Conservation (phyloP, 2,329 filamentous ascomycete genomes). For the Claviceps sorghi region DNA sequence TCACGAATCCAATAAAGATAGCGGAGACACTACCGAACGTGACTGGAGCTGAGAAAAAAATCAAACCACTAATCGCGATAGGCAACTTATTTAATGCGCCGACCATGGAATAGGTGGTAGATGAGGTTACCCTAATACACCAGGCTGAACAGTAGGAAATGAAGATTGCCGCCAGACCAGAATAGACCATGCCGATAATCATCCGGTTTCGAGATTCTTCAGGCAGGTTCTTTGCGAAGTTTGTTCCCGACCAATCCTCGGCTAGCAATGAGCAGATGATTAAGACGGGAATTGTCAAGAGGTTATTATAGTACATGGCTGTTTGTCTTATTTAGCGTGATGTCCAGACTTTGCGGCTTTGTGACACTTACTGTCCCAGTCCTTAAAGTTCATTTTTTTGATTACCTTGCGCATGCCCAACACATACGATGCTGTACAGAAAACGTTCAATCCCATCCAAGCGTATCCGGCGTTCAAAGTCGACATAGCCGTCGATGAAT, state of each 20-base stretch:
- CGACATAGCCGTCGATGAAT: conserved; percentile 62
- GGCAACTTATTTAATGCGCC: conserved; percentile 96
- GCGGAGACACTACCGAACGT: conserved; percentile 85
- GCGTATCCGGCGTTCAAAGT: conserved; percentile 90
- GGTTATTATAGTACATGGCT: conserved; percentile 99
- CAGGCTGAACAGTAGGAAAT: conserved; percentile 99
- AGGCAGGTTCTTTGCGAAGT: conserved; percentile 81
- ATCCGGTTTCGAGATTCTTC: conserved; percentile 63
- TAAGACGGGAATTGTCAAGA: conserved; percentile 87
- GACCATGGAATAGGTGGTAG: conserved; percentile 98
- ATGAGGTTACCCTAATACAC: conserved; percentile 95
- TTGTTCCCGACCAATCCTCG: conserved; percentile 84
- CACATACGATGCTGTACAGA: conserved; percentile 83
- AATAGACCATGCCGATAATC: conserved; percentile 81
- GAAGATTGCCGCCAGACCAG: conserved; percentile 83
- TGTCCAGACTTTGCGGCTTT: neutral
- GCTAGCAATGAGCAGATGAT: conserved; percentile 64
- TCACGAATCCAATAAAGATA: conserved; percentile 81
- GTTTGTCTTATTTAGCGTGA: conserved; percentile 16
- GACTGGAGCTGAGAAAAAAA: conserved; percentile 92
- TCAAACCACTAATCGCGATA: conserved; percentile 75
- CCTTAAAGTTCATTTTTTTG: conserved; percentile 99
- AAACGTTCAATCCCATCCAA: conserved; percentile 96
- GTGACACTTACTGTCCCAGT: conserved; percentile 82
- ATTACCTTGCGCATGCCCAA: conserved; percentile 95